phyloP scores from a whole-genome alignment of 345 rosid genomes.

The Nasturtium officinale region DNA sequence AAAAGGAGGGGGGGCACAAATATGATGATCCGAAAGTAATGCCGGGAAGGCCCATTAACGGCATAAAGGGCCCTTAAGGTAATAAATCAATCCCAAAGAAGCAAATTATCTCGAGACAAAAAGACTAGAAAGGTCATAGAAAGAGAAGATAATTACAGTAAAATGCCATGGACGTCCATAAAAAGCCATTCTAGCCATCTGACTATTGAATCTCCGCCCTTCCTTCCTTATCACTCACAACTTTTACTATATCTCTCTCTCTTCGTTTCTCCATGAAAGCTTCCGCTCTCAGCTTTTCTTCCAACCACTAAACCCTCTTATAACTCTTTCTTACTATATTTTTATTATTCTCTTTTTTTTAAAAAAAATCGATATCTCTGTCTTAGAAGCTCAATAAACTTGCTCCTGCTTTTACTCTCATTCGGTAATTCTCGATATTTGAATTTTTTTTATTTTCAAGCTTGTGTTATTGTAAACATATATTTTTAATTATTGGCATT shows the following conservation, averaged over 20 bases:
- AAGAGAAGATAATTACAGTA: slow-evolving; percentile 42
- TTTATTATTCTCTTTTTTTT: background rate
- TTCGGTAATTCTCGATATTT: slow-evolving; percentile 31
- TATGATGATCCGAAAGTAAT: background rate
- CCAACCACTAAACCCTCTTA: slow-evolving; percentile 36
- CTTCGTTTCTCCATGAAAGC: slow-evolving; percentile 39
- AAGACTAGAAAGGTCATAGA: slow-evolving; percentile 9
- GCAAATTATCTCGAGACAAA: background rate
- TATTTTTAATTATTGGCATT: background rate
- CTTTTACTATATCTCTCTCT: slow-evolving; percentile 33
- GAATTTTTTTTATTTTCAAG: background rate
- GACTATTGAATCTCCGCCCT: slow-evolving; percentile 96
- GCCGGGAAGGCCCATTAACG: slow-evolving; percentile 29
- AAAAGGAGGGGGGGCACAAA: too few species aligned
- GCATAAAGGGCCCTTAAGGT: slow-evolving; percentile 13
- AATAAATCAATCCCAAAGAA: background rate
- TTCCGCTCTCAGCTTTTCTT: slow-evolving; percentile 42
- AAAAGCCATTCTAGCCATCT: slow-evolving; percentile 56
- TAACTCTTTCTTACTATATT: slow-evolving; percentile 16
- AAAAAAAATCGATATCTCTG: background rate
- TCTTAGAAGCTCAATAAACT: slow-evolving; percentile 7
- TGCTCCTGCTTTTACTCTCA: slow-evolving; percentile 18
- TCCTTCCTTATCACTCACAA: slow-evolving; percentile 90
- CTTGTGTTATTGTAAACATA: background rate
- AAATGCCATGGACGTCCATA: slow-evolving; percentile 56